Conservation (phyloP, 1,139 yeast genomes). For the Suhomyces bolitotheri region DNA sequence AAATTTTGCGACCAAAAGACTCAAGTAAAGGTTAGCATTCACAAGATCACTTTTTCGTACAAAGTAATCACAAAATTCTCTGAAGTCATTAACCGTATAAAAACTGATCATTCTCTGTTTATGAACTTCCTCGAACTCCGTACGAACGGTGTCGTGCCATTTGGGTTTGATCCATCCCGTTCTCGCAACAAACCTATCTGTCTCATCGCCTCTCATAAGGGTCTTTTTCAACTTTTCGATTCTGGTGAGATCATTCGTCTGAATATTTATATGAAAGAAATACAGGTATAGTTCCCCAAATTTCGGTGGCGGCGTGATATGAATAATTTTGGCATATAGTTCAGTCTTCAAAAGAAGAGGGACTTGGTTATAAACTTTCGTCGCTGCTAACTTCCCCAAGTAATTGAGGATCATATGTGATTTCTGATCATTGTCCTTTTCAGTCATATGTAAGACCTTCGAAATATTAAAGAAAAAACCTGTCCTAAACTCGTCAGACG, state of each 20-base stretch:
- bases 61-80: conserved; percentile 24
- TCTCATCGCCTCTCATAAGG: conserved; percentile 30
- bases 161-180: conserved; percentile 40
- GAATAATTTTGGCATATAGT: conserved; percentile 24
- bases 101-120: conserved; percentile 33
- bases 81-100: conserved; percentile 32
- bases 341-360: conserved; percentile 25
- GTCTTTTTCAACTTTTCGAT: conserved; percentile 25
- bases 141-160: conserved; percentile 37
- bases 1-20: conserved; percentile 38
- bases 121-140: conserved; percentile 21
- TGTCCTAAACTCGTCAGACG: conserved; percentile 17
- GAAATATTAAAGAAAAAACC: conserved; percentile 24
- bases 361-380: conserved; percentile 26
- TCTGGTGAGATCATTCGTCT: conserved; percentile 20
- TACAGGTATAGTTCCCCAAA: conserved; percentile 33
- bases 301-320: conserved; percentile 21
- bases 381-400: conserved; percentile 20
- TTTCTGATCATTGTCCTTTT: conserved; percentile 17
- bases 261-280: conserved; percentile 37
- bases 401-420: conserved; percentile 27
- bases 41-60: conserved; percentile 32
- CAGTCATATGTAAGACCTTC: conserved; percentile 19
- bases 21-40: conserved; percentile 36
- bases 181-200: conserved; percentile 35